Evolutionary conservation across 441 rosid species (phyloP).

Genomic region (Corymbia citriodora): DNA sequence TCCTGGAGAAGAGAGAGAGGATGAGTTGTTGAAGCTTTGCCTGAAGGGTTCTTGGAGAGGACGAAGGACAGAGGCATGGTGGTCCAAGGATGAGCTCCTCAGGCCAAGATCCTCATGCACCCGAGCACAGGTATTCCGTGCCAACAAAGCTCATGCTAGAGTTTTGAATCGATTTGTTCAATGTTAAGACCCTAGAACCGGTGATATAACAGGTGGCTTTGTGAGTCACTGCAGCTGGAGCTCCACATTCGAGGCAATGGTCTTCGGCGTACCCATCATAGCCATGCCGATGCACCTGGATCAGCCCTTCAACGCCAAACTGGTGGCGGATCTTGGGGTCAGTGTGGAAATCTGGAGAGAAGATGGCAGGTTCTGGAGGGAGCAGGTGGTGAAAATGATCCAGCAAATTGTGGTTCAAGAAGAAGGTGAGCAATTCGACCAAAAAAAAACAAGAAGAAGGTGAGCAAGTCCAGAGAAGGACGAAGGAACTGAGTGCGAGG

Average conservation of each 20-base stretch:
- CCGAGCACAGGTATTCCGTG: neutral
- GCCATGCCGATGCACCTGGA: constrained; percentile 11
- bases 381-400: neutral
- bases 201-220: neutral
- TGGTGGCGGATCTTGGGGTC: constrained; percentile 9
- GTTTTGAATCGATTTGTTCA: neutral
- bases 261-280: constrained; percentile 12
- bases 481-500: neutral
- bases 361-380: neutral
- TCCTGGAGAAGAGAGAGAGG: neutral
- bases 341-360: constrained; percentile 8
- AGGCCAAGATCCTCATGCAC: constrained; percentile 14
- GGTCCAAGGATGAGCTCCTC: constrained; percentile 29
- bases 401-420: neutral
- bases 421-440: neutral
- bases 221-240: constrained; percentile 25
- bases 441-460: neutral
- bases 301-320: constrained; percentile 19
- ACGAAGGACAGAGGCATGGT: constrained; percentile 1
- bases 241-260: constrained; percentile 15
- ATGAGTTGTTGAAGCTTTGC: constrained; percentile 7
- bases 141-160: neutral
- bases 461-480: neutral
- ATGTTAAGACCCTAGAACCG: neutral
- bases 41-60: constrained; percentile 4